Percentiles rank a stretch among this genome's conserved stretches.
Evolutionary conservation across 2,329 filamentous ascomycete genomes (phyloP).

Genomic region (Lasiodiplodia theobromae): DNA sequence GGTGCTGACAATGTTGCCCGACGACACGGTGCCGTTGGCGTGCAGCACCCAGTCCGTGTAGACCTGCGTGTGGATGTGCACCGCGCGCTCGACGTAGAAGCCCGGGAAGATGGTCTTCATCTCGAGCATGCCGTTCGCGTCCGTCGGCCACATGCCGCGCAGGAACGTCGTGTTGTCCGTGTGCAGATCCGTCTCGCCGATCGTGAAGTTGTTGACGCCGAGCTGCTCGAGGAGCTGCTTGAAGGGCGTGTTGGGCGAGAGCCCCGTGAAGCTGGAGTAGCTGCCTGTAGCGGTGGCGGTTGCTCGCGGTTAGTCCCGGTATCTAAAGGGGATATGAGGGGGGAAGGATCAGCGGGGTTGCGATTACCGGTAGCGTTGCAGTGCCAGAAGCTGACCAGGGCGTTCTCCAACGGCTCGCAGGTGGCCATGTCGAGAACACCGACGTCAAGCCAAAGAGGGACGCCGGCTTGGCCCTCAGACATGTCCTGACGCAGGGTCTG

Average conservation of each 20-base stretch:
- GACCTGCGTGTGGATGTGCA: conserved; percentile 37
- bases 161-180: conserved; percentile 41
- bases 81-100: conserved; percentile 37
- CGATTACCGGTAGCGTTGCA: conserved; percentile 33
- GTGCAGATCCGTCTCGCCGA: conserved; percentile 34
- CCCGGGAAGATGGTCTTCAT: conserved; percentile 39
- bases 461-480: conserved; percentile 45
- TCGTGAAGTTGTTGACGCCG: conserved; percentile 36
- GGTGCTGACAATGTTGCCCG: conserved; percentile 40
- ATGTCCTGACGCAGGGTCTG: conserved; percentile 43
- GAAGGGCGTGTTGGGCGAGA: conserved; percentile 31
- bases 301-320: neutral
- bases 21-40: conserved; percentile 42
- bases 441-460: conserved; percentile 51
- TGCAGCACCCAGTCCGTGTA: conserved; percentile 36
- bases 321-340: neutral
- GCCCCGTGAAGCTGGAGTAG: conserved; percentile 40
- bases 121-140: conserved; percentile 38
- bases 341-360: neutral
- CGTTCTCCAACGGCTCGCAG: conserved; percentile 48
- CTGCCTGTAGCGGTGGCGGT: conserved; percentile 30
- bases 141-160: conserved; percentile 41
- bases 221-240: conserved; percentile 38
- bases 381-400: conserved; percentile 49
- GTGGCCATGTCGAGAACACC: conserved; percentile 51